Conservation (phyloP, 768 basidiomycete genomes). For the Favolaschia claudopus region DNA sequence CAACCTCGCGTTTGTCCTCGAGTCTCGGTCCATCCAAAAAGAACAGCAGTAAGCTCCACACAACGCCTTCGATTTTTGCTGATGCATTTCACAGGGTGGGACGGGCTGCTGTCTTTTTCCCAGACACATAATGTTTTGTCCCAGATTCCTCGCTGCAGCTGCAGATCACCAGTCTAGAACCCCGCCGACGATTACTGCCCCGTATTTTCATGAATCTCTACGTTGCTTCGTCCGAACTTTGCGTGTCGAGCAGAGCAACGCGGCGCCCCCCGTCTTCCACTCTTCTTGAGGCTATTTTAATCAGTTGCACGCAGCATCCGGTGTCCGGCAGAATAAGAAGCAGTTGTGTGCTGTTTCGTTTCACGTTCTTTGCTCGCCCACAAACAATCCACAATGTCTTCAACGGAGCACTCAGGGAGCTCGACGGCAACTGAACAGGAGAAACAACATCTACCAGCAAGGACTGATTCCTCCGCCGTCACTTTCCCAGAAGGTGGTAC, state of each 20-base stretch:
- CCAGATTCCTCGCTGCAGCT: too few relatives aligned
- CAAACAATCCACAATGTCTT: slow-evolving; percentile 21
- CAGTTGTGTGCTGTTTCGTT: not conserved
- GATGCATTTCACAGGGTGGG: too few relatives aligned
- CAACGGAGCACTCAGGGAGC: not conserved
- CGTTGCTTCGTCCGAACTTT: not conserved
- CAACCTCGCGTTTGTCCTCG: too few relatives aligned
- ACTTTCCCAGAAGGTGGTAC: slow-evolving; percentile 19
- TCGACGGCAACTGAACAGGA: slow-evolving; percentile 16
- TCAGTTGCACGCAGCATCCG: slow-evolving; percentile 10
- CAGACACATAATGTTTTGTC: too few relatives aligned
- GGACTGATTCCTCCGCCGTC: not conserved
- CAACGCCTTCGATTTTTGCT: too few relatives aligned
- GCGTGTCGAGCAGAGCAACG: slow-evolving; percentile 15
- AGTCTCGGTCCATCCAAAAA: too few relatives aligned
- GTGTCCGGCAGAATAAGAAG: slow-evolving; percentile 2
- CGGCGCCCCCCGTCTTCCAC: slow-evolving; percentile 11
- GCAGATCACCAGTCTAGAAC: too few relatives aligned
- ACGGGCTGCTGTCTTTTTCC: too few relatives aligned
- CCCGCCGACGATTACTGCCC: too few relatives aligned
- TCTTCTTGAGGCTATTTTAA: slow-evolving; percentile 19
- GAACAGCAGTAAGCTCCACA: too few relatives aligned
- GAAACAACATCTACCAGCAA: slow-evolving; percentile 4
- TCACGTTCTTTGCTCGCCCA: not conserved
- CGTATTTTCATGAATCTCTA: too few relatives aligned